Evolutionary conservation across 225 moss, liverwort and hornwort species (phyloP).

Genomic region (Ulota crispa): DNA sequence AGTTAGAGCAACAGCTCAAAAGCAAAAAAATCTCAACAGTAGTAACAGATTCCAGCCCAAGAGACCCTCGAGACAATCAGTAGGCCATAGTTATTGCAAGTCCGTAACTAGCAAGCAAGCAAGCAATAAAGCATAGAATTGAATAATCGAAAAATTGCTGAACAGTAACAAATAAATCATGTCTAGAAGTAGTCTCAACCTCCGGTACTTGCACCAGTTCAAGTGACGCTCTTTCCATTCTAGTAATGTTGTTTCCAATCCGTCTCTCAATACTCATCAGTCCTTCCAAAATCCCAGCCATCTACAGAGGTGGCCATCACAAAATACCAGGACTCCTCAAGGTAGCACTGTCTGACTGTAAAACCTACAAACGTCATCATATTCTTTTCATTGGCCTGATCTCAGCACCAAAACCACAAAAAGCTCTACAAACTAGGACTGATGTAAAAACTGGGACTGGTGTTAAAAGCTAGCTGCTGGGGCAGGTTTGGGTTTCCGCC

Average conservation of each 20-base stretch:
- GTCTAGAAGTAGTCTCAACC: not conserved
- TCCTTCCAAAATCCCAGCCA: not conserved
- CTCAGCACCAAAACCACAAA: not conserved
- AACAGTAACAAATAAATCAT: not conserved
- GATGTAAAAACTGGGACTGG: too few species aligned
- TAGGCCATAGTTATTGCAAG: not conserved
- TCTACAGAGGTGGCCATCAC: not conserved
- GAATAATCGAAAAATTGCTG: not conserved
- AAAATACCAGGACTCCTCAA: too few species aligned
- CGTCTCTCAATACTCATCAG: slow-evolving; percentile 4
- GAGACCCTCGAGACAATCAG: not conserved
- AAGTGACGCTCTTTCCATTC: not conserved
- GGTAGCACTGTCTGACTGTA: too few species aligned
- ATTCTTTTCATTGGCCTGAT: not conserved
- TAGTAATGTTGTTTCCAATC: not conserved
- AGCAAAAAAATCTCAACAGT: not conserved
- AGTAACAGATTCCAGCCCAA: not conserved
- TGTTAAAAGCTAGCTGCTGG: too few species aligned
- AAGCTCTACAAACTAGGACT: too few species aligned
- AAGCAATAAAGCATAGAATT: too few species aligned
- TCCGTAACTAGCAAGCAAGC: not conserved
- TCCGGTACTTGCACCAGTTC: not conserved
- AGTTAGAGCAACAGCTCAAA: not conserved
- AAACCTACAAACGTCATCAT: too few species aligned
- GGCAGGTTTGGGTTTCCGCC: too few species aligned